Evolutionary conservation across 371 early-diverging fungal species (phyloP), one percentile per base, ranked within the genome.

Genomic region (Scutellospora calospora): DNA sequence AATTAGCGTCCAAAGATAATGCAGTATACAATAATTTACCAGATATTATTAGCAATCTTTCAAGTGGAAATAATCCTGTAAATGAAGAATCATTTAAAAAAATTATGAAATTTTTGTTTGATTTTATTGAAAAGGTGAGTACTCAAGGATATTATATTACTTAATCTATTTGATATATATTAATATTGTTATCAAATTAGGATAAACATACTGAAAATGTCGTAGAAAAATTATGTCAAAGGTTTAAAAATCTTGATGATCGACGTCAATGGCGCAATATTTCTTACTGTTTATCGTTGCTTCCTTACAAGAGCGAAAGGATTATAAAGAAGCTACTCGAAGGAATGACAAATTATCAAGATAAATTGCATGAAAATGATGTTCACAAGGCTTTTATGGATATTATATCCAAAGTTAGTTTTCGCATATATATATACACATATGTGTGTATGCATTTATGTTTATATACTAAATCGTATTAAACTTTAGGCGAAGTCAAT

Each of bases 11-110:
- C 59, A 99, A 99, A 85, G 99, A 98, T 84, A 97, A 98, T 85
- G 97, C 98, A 9, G 93, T 99, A 25, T 98, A 98, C 88, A 99
- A 98, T 88, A 97, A 98, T 85, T 86, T 99, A 82, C 97, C 98
- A 1, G 99, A 99, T 85, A 98, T 98, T 69, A 96, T 98, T 81
- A 94, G 95, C 82, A 95, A 94, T 81, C 87, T 98, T 77, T 93
- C 93, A 41, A 89, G 86, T 45, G 87, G 87, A 16, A 87, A 87
- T 25, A 84, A 85, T 25, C 89, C 90, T 1, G 91, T 97, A 29
- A 90, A 92, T 54, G 97, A 97, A 82, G 92, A 88, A 76, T 86
- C 86, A 0, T 98, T 97, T 87, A 89, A 87, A 33, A 90, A 89
- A 51, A 96, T 98, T 76, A 97, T 98, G 96, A 92, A 93, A 83